Percentiles rank a stretch among this genome's conserved stretches.
These are phyloP conservation scores for Lachancea sp. DNA, from an alignment of 805 yeast species.

Conservation along the genomic window DNA sequence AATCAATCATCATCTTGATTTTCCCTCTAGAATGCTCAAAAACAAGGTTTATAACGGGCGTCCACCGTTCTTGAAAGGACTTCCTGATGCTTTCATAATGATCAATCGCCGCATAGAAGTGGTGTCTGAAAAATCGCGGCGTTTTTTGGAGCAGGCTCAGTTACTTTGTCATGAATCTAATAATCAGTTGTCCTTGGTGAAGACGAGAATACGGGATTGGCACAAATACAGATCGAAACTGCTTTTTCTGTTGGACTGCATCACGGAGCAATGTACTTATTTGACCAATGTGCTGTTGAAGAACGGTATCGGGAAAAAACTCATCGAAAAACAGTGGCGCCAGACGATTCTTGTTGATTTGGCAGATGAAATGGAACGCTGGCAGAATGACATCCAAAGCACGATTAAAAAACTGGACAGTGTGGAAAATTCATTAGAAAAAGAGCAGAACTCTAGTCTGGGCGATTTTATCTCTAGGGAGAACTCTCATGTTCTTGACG, in stretches of 20 bases:
- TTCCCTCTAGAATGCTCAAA: too few species aligned
- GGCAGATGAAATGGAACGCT: slow-evolving; percentile 20
- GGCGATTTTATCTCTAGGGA: slow-evolving; percentile 45
- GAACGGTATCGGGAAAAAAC: slow-evolving; percentile 28
- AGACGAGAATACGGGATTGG: slow-evolving; percentile 35
- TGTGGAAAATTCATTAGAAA: slow-evolving; percentile 33
- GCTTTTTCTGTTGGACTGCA: slow-evolving; percentile 40
- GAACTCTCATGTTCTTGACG: slow-evolving; percentile 24
- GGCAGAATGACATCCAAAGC: slow-evolving; percentile 32
- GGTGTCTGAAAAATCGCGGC: slow-evolving; percentile 44
- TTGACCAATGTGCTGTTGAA: slow-evolving; percentile 30
- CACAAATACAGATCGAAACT: slow-evolving; percentile 39
- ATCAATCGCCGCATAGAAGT: slow-evolving; percentile 13
- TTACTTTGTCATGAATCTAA: slow-evolving; percentile 48
- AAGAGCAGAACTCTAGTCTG: slow-evolving; percentile 24
- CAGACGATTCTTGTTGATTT: slow-evolving; percentile 17
- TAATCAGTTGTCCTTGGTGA: slow-evolving; percentile 33
- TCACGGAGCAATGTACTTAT: slow-evolving; percentile 42
- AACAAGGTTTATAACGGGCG: too few species aligned
- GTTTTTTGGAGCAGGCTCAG: slow-evolving; percentile 44
- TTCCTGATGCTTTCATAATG: neutral
- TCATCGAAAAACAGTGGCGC: slow-evolving; percentile 23
- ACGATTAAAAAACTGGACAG: slow-evolving; percentile 33
- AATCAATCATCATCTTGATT: too few species aligned
- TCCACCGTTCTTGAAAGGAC: neutral